Evolutionary conservation across 371 early-diverging fungal genomes (phyloP).

Genomic region (Amoeboaphelidium protococcarum): DNA sequence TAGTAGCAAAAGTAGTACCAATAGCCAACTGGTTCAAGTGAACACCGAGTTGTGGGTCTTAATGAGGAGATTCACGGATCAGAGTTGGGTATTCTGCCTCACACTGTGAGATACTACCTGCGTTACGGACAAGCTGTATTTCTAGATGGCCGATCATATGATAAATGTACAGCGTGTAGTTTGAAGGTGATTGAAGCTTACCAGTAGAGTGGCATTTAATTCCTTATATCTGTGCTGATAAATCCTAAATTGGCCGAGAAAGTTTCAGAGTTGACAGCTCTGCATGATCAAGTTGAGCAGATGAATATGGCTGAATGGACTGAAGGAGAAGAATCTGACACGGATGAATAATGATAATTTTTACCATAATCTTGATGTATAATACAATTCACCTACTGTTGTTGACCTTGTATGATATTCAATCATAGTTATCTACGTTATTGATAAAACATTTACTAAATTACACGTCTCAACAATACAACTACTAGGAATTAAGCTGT

Average conservation of each 20-base stretch:
- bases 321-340: no score
- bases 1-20: slow-evolving; percentile 63
- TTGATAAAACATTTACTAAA: no score
- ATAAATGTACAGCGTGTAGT: slow-evolving; percentile 75
- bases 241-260: background rate
- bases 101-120: slow-evolving; percentile 83
- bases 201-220: background rate
- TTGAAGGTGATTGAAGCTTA: slow-evolving; percentile 12
- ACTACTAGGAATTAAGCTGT: no score
- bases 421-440: no score
- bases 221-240: background rate
- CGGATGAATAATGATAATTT: no score
- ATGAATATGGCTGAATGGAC: background rate
- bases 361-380: no score
- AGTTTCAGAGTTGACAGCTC: background rate
- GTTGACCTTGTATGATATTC: no score
- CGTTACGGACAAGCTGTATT: slow-evolving; percentile 47
- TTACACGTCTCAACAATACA: no score
- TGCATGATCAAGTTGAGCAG: background rate
- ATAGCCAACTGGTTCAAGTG: slow-evolving; percentile 11
- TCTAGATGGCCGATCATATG: slow-evolving; percentile 61
- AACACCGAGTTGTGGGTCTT: background rate
- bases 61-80: slow-evolving; percentile 2
- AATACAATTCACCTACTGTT: no score
- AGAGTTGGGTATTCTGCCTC: slow-evolving; percentile 43